Conservation (phyloP, 2,329 filamentous ascomycete genomes). For the Talaromyces sp. region DNA sequence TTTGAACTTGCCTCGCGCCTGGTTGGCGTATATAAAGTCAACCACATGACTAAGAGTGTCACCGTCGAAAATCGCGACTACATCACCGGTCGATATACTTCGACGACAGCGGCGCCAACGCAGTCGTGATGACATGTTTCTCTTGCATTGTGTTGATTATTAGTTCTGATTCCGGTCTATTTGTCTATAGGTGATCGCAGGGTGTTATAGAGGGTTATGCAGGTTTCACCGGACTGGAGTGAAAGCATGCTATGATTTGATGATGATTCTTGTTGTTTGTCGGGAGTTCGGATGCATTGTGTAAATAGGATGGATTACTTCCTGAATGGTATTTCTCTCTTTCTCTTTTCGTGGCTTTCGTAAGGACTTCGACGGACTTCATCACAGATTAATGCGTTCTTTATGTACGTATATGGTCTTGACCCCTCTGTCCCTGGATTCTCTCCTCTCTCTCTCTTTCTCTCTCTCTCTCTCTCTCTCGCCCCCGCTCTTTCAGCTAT, state of each 20-base stretch:
- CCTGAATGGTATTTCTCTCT: neutral
- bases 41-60: constrained; percentile 94
- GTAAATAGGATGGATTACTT: neutral
- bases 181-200: neutral
- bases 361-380: neutral
- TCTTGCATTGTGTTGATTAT: neutral
- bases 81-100: constrained; percentile 43
- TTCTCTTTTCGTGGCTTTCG: neutral
- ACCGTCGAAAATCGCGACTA: constrained; percentile 83
- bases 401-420: neutral
- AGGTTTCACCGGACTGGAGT: neutral
- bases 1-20: constrained; percentile 95
- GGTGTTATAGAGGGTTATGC: neutral
- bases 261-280: neutral
- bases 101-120: neutral
- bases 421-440: neutral
- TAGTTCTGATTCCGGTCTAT: neutral
- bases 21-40: constrained; percentile 98
- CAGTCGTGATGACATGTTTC: constrained; percentile 13
- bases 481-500: too few relatives aligned
- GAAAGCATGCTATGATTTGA: neutral
- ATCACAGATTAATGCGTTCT: too few relatives aligned
- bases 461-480: neutral
- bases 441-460: neutral
- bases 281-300: constrained; percentile 1